phyloP scores from a whole-genome alignment of 306 rosid species.

The Cucurbita moschata region DNA sequence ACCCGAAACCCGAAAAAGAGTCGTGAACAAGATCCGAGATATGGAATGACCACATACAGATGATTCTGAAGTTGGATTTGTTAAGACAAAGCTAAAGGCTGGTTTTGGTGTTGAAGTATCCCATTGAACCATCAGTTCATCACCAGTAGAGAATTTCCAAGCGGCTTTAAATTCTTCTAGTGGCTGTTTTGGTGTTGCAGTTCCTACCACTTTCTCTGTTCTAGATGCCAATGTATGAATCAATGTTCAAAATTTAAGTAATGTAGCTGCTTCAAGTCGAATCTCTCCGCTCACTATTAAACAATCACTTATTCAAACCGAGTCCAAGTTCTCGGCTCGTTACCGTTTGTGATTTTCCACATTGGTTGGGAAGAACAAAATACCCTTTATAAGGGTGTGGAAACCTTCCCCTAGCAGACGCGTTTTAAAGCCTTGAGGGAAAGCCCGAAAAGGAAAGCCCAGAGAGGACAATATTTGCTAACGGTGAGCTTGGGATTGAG shows the following conservation, averaged over 20 bases:
- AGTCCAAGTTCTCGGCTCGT: too few relatives aligned
- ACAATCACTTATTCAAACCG: not conserved
- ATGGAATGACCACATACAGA: conserved; percentile 26
- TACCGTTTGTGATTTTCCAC: too few relatives aligned
- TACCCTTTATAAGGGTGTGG: too few relatives aligned
- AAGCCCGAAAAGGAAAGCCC: too few relatives aligned
- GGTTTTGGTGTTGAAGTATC: conserved; percentile 38
- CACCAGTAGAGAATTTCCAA: conserved; percentile 76
- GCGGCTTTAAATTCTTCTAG: conserved; percentile 50
- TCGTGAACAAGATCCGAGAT: not conserved
- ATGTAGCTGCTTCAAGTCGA: not conserved
- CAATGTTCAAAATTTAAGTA: conserved; percentile 11
- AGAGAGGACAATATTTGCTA: too few relatives aligned
- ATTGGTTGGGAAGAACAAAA: too few relatives aligned
- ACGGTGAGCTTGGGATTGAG: too few relatives aligned
- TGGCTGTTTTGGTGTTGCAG: conserved; percentile 69
- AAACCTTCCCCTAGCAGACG: too few relatives aligned
- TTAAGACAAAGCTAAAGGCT: conserved; percentile 42
- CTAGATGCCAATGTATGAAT: conserved; percentile 41
- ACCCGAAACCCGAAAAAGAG: not conserved
- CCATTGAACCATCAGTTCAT: conserved; percentile 50
- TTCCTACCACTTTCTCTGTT: conserved; percentile 83
- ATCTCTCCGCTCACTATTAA: not conserved
- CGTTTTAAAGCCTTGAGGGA: too few relatives aligned
- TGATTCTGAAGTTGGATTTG: conserved; percentile 36